Conservation (phyloP, 2,329 filamentous ascomycete genomes). For the Pseudopyricularia cyperi region DNA sequence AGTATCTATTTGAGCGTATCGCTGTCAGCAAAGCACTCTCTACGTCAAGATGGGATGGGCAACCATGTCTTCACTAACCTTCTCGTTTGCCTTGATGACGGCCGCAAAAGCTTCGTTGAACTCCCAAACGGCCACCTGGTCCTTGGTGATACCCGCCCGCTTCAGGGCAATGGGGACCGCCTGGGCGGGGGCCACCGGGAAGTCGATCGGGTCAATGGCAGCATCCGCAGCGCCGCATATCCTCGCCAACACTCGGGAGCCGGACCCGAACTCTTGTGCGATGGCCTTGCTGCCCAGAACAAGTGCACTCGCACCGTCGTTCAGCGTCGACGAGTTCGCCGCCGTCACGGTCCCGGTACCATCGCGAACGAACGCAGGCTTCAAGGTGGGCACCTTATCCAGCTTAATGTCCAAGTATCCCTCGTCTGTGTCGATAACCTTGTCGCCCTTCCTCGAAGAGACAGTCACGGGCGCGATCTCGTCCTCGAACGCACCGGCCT, state of each 20-base stretch:
- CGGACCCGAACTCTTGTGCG: slow-evolving; percentile 64
- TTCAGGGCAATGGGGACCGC: slow-evolving; percentile 83
- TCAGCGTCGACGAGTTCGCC: slow-evolving; percentile 86
- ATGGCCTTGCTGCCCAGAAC: slow-evolving; percentile 73
- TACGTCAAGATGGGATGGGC: slow-evolving; percentile 4
- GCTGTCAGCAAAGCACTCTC: background rate
- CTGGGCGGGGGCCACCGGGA: slow-evolving; percentile 83
- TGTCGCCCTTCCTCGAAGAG: slow-evolving; percentile 71
- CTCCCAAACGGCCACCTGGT: slow-evolving; percentile 91
- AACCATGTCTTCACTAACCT: slow-evolving; percentile 34
- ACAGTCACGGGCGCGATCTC: slow-evolving; percentile 85
- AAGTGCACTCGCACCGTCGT: slow-evolving; percentile 84
- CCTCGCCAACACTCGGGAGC: slow-evolving; percentile 72
- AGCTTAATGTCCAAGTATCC: slow-evolving; percentile 77
- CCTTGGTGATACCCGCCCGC: slow-evolving; percentile 78
- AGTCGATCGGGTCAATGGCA: slow-evolving; percentile 82
- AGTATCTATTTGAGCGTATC: slow-evolving; percentile 45
- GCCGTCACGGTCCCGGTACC: slow-evolving; percentile 86
- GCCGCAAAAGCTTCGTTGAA: slow-evolving; percentile 98
- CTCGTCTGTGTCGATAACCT: slow-evolving; percentile 69
- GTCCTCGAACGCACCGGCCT: slow-evolving; percentile 67
- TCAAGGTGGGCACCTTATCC: slow-evolving; percentile 75
- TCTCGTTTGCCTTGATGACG: slow-evolving; percentile 87
- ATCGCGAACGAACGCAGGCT: slow-evolving; percentile 80
- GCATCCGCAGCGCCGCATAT: slow-evolving; percentile 83